phyloP scores from a whole-genome alignment of 257 asterid species.

The Primulina huaijiensis region DNA sequence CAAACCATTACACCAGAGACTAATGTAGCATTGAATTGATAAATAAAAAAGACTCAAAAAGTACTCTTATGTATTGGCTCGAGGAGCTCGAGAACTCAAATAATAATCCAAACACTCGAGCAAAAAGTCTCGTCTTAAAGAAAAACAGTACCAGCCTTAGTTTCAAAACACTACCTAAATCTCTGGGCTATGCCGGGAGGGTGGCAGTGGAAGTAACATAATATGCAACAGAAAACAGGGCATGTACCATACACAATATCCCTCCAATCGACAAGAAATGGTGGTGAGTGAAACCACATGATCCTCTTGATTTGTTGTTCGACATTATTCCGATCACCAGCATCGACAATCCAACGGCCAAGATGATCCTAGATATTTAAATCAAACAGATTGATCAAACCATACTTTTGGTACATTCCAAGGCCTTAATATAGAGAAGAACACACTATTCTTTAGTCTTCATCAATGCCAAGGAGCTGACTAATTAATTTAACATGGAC shows the following conservation, averaged over 20 bases:
- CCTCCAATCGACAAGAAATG: constrained; percentile 77
- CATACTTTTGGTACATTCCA: not conserved
- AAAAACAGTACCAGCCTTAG: not conserved
- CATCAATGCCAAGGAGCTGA: too few species aligned
- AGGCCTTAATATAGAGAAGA: not conserved
- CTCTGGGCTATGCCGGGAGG: not conserved
- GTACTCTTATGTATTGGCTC: not conserved
- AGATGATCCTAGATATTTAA: constrained; percentile 49
- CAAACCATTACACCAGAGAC: not conserved
- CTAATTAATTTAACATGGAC: not conserved
- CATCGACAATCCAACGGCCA: constrained; percentile 58
- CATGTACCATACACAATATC: constrained; percentile 65
- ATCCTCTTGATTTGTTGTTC: constrained; percentile 62
- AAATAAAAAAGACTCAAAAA: not conserved
- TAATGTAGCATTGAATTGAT: not conserved
- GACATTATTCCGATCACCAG: constrained; percentile 71
- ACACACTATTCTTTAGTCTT: not conserved
- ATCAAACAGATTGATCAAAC: not conserved
- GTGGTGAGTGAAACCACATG: constrained; percentile 76
- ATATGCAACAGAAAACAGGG: constrained; percentile 60
- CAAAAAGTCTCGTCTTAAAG: not conserved
- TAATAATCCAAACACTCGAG: not conserved
- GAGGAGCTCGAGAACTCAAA: not conserved
- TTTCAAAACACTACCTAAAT: not conserved
- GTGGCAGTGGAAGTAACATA: constrained; percentile 51